phyloP scores from a whole-genome alignment of 1,284 basidiomycete genomes.

The Entoloma clypeatum region DNA sequence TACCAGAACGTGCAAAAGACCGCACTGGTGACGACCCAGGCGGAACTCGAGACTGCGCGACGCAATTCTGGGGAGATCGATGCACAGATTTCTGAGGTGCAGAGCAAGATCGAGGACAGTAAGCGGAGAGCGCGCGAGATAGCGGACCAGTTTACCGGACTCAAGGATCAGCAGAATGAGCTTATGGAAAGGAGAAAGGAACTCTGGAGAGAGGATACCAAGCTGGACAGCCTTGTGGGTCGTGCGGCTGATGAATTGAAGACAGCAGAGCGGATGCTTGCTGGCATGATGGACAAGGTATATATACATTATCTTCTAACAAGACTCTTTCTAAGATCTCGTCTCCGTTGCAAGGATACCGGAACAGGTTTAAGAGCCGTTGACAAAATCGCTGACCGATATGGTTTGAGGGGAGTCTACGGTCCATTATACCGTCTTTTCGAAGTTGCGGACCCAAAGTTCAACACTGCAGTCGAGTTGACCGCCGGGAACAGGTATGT shows the following conservation, averaged over 20 bases:
- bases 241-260: slow-evolving; percentile 81
- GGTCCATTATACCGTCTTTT: slow-evolving; percentile 95
- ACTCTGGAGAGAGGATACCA: slow-evolving; percentile 93
- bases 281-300: slow-evolving; percentile 95
- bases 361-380: slow-evolving; percentile 84
- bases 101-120: slow-evolving; percentile 75
- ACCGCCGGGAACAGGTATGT: slow-evolving; percentile 89
- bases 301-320: no score
- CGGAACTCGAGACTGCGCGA: slow-evolving; percentile 45
- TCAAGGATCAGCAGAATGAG: slow-evolving; percentile 73
- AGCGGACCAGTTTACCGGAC: slow-evolving; percentile 56
- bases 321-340: no score
- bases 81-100: slow-evolving; percentile 56
- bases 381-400: slow-evolving; percentile 73
- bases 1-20: slow-evolving; percentile 50
- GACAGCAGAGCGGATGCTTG: slow-evolving; percentile 74
- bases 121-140: slow-evolving; percentile 66
- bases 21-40: slow-evolving; percentile 45
- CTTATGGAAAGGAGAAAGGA: slow-evolving; percentile 85
- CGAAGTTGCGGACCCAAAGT: slow-evolving; percentile 84
- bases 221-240: slow-evolving; percentile 72
- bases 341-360: slow-evolving; percentile 63
- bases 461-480: slow-evolving; percentile 91
- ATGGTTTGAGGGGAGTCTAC: slow-evolving; percentile 78
- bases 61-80: slow-evolving; percentile 55